Base-by-base conservation (phyloP, 768 basidiomycete species). In the Mycena polygramma region DNA sequence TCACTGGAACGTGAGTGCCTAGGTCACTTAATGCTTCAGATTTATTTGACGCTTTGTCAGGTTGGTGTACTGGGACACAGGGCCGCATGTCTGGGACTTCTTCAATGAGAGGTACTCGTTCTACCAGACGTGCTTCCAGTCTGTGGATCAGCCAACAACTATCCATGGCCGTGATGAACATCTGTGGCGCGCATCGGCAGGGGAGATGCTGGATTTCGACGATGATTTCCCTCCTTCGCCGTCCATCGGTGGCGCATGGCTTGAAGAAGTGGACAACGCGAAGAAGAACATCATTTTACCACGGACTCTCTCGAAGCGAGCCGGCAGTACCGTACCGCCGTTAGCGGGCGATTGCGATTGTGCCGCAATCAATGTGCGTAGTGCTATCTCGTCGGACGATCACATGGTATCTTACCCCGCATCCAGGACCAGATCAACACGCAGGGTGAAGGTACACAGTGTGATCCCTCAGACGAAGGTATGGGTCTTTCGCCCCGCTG, bases 351-450 rank as follows among this genome's bases (percentile, higher is more conserved):
- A 35, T 11, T 55, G 54, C 35, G 54, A 55, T 55, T 55, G 54
- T 55, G 54, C 54, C 19, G 54, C 54, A 55, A 55, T 37, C 36
- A 55, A 55, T 19, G 54, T 55, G 54, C 54, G 54, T 55, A 55
- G n/a, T n/a, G n/a, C 35, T 22, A 55, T 55, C 54, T 36, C 54
- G 54, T 55, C 37, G 54, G 54, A 55, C 35, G 36, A 55, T 36
- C 54, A 22, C 19, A 36, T 55, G 35, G 35, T 55, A 37, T 55
- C 54, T 55, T 36, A 55, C 54, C 37, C 54, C n/a, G 54, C 54
- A 36, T 55, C 54, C 54, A 55, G 54, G 54, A 55, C 54, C 54
- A 55, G 37, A 55, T 55, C 54, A 55, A 55, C 54, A 55, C 54
- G 54, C 54, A 55, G 54, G 54, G 54, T 36, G 54, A 55, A 55